phyloP scores from a whole-genome alignment of 2,329 filamentous ascomycete genomes.

The Colletotrichum agaves region DNA sequence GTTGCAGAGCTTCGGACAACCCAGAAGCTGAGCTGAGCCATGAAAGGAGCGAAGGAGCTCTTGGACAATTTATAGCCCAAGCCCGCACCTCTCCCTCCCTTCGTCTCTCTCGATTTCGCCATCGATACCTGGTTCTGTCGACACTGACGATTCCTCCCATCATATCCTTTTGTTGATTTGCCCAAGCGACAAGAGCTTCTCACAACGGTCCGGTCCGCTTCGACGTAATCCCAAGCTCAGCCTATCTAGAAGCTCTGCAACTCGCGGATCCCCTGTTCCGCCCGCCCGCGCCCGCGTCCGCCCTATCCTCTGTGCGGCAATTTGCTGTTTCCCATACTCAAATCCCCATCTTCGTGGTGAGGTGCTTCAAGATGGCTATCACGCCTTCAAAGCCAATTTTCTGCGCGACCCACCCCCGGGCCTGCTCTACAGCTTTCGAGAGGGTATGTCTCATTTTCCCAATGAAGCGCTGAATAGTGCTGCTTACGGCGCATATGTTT shows the following conservation, averaged over 20 bases:
- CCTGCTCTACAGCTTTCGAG: conserved; percentile 97
- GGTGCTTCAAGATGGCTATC: conserved; percentile 43
- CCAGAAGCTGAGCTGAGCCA: conserved; percentile 15
- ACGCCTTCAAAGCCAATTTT: conserved; percentile 84
- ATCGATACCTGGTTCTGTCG: conserved; percentile 36
- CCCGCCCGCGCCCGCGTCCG: conserved; percentile 13
- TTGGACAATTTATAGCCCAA: conserved; percentile 35
- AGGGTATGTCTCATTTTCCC: conserved; percentile 66
- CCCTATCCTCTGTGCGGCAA: conserved; percentile 12
- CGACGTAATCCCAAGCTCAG: not conserved
- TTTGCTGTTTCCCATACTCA: conserved; percentile 17
- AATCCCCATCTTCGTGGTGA: conserved; percentile 30
- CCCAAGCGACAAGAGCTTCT: conserved; percentile 34
- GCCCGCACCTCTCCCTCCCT: conserved; percentile 23
- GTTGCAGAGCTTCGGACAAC: conserved; percentile 37
- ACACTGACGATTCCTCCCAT: conserved; percentile 29
- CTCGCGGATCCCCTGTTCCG: conserved; percentile 14
- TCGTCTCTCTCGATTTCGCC: conserved; percentile 28
- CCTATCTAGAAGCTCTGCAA: conserved; percentile 31
- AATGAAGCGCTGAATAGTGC: not conserved
- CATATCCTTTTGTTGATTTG: conserved; percentile 26
- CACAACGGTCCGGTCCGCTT: conserved; percentile 16
- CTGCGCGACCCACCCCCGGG: conserved; percentile 91
- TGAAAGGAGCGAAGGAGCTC: conserved; percentile 24
- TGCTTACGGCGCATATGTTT: not conserved